Conservation (phyloP, 768 basidiomycete species). For the Amanita muscaria region DNA sequence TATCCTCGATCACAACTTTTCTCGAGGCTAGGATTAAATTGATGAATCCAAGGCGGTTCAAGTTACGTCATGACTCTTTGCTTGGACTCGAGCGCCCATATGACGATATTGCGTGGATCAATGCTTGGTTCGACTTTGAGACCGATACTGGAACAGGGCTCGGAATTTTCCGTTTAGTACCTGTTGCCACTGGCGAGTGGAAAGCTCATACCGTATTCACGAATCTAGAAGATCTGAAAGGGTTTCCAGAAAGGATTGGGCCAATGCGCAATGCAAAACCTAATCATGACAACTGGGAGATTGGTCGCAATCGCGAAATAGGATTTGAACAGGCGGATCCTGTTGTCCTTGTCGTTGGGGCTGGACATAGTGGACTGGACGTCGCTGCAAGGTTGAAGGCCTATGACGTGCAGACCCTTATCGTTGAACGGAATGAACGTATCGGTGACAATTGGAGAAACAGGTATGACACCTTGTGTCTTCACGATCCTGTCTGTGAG, state of each 20-base stretch:
- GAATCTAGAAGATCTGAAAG: no score
- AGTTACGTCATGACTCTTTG: constrained; percentile 16
- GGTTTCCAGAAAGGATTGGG: constrained; percentile 34
- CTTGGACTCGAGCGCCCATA: no score
- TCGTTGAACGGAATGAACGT: no score
- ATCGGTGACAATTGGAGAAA: constrained; percentile 53
- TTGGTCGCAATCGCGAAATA: constrained; percentile 26
- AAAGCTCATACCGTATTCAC: no score
- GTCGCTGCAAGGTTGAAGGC: constrained; percentile 46
- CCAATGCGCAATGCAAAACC: constrained; percentile 26
- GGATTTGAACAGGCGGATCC: constrained; percentile 42
- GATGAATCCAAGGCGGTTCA: constrained; percentile 15
- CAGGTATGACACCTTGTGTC: constrained; percentile 46
- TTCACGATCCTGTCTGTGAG: constrained; percentile 46
- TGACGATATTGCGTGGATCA: no score
- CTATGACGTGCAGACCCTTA: constrained; percentile 36
- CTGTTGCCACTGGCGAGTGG: no score
- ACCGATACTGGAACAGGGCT: no score
- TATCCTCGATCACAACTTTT: constrained; percentile 23
- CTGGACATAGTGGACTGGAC: constrained; percentile 47
- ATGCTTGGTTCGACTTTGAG: no score
- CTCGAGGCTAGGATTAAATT: constrained; percentile 25
- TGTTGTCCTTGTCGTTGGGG: constrained; percentile 44
- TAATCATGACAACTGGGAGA: constrained; percentile 43
- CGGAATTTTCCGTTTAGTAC: no score